These are phyloP conservation scores for Posidonia oceanica DNA, from an alignment of 116 monocot species.

Conservation along the genomic window DNA sequence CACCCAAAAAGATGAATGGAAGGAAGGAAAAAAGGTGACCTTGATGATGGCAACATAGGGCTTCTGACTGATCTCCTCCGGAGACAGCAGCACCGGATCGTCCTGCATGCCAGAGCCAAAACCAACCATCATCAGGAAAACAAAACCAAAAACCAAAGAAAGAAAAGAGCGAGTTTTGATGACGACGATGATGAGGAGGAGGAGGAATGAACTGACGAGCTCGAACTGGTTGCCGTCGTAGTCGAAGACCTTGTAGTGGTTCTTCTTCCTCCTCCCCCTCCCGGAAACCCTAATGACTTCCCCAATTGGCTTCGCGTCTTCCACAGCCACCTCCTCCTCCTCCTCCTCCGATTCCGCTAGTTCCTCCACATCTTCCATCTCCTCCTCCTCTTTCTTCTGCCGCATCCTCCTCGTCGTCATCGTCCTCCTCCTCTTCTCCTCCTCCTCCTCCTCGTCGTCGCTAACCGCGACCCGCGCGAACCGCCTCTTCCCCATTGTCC, in stretches of 20 bases:
- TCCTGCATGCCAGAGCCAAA: constrained; percentile 30
- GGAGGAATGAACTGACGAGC: constrained; percentile 25
- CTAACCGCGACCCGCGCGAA: constrained; percentile 30
- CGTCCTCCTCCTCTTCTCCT: not conserved
- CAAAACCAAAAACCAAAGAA: not conserved
- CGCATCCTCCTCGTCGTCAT: constrained; percentile 1
- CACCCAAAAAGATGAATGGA: not conserved
- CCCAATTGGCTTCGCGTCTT: constrained; percentile 36
- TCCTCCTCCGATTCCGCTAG: not conserved
- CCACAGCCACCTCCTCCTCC: constrained; percentile 14
- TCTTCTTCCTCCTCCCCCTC: constrained; percentile 66
- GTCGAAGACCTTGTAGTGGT: constrained; percentile 67
- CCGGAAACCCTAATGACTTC: constrained; percentile 47
- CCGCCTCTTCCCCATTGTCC: constrained; percentile 41
- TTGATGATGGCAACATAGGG: constrained; percentile 92
- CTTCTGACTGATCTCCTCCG: constrained; percentile 49
- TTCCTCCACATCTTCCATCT: not conserved
- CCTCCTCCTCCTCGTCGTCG: constrained; percentile 14
- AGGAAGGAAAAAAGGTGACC: constrained; percentile 13
- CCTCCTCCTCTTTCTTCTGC: constrained; percentile 1
- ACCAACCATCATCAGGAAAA: not conserved
- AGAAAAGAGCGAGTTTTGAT: not conserved
- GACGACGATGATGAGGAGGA: not conserved
- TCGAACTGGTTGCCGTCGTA: constrained; percentile 59
- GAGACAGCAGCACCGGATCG: constrained; percentile 71